Evolutionary conservation across 805 yeast species (phyloP).

Genomic region (Nakazawaea peltata): DNA sequence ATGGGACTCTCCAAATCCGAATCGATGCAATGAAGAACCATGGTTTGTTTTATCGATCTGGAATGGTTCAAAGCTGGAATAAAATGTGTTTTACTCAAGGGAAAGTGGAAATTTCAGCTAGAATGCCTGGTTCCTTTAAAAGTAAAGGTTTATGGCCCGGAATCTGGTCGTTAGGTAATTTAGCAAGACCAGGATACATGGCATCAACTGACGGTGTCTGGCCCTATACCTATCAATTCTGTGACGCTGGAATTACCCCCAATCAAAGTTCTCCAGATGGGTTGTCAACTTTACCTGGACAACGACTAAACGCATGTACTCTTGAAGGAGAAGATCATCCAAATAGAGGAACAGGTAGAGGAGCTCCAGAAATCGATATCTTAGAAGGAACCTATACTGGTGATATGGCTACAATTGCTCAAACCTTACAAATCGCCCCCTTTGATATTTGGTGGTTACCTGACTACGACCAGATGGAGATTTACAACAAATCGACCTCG

Average conservation of each 20-base stretch:
- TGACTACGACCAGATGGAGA: conserved; percentile 26
- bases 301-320: conserved; percentile 60
- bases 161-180: conserved; percentile 79
- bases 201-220: conserved; percentile 80
- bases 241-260: conserved; percentile 85
- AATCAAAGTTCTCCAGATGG: conserved; percentile 82
- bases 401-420: conserved; percentile 18
- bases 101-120: conserved; percentile 56
- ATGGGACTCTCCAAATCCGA: conserved; percentile 55
- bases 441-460: conserved; percentile 36
- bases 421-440: conserved; percentile 35
- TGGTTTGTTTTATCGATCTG: conserved; percentile 67
- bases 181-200: conserved; percentile 76
- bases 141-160: conserved; percentile 85
- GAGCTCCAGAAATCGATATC: conserved; percentile 85
- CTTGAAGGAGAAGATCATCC: conserved; percentile 77
- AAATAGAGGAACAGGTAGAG: conserved; percentile 71
- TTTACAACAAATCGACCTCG: conserved; percentile 22
- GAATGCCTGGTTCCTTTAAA: conserved; percentile 63
- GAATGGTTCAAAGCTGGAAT: conserved; percentile 87
- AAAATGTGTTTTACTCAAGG: conserved; percentile 78
- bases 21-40: conserved; percentile 73
- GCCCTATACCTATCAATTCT: conserved; percentile 75
- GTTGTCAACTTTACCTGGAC: conserved; percentile 71
- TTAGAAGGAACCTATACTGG: conserved; percentile 46